Base-by-base conservation (phyloP, 257 asterid genomes). In the Penstemon barbatus region DNA sequence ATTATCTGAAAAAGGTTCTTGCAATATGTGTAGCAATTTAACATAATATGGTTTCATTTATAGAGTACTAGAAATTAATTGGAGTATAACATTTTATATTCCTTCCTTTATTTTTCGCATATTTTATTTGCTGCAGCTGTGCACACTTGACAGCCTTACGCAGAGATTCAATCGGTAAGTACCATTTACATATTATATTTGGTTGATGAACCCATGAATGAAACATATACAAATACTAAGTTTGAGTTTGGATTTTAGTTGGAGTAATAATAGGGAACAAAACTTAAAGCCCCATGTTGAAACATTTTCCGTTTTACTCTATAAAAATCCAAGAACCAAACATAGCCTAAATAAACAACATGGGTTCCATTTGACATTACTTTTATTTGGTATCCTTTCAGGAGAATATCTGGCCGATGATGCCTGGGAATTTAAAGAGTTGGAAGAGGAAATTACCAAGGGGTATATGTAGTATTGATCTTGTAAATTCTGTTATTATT, bases 131-230 rank as follows among this genome's bases (percentile, higher is more conserved):
- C 67, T 79, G 86, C 95, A 90, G 97, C 78, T 93, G 99, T 58
- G 97, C 99, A 68, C 99, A 93, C 82, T 81, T 93, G 78, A 85
- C 95, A 41, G 96, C 97, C 63, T 75, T 93, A 54, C 86, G 96
- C 46, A 82, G 99, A 80, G 99, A 93, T 74, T 90, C 96, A 52
- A 93, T 93, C 5, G 99, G 99, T 87, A 75, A 79, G 78, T 12
- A 72, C 44, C 52, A 10, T 53, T 68, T 45, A 13, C 38, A 3
- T 12, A 42, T 41, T 25, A 39, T 9, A 8, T 41, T 12, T 50
- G 33, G 33, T 25, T 25, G 1, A 25, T 25, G 33, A 25, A 25
- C 33, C 33, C 33, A 25, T 25, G 33, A 25, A 25, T 25, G 33
- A 25, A 25, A 25, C 33, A 25, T 25, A 25, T 25, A 25, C 33